Evolutionary conservation across 805 yeast species (phyloP).

Genomic region (Kodamaea leandrae): DNA sequence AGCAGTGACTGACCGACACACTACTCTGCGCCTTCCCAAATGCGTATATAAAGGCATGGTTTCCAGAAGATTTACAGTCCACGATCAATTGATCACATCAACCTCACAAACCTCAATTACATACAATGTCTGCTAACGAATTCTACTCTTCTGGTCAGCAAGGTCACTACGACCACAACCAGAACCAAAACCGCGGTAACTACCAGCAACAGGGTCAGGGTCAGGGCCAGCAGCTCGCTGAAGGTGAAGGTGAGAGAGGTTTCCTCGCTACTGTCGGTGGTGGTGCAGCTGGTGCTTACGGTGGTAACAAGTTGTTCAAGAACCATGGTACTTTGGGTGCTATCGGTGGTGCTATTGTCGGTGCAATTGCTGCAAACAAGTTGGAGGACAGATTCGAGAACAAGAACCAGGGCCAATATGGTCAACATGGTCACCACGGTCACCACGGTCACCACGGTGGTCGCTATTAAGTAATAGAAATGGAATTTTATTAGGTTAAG

Average conservation of each 20-base stretch:
- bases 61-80: too few relatives aligned
- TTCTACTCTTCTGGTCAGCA: conserved; percentile 23
- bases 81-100: too few relatives aligned
- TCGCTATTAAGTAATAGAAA: too few relatives aligned
- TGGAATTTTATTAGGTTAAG: too few relatives aligned
- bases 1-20: too few relatives aligned
- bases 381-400: conserved; percentile 21
- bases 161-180: conserved; percentile 23
- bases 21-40: too few relatives aligned
- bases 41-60: too few relatives aligned
- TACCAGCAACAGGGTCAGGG: conserved; percentile 19
- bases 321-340: conserved; percentile 28
- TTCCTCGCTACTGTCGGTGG: conserved; percentile 27
- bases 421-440: conserved; percentile 2
- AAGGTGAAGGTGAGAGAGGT: conserved; percentile 26
- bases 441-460: conserved; percentile 1
- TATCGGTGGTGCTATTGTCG: conserved; percentile 28
- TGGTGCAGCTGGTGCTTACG: conserved; percentile 32
- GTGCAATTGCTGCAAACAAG: conserved; percentile 31
- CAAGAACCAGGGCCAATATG: conserved; percentile 2
- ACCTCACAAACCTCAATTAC: too few relatives aligned
- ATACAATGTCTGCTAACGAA: conserved; percentile 29
- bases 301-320: conserved; percentile 25
- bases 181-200: conserved; percentile 22
- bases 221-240: conserved; percentile 26